phyloP scores from a whole-genome alignment of 129 eudicot genomes.

The Scalesia atractyloides region DNA sequence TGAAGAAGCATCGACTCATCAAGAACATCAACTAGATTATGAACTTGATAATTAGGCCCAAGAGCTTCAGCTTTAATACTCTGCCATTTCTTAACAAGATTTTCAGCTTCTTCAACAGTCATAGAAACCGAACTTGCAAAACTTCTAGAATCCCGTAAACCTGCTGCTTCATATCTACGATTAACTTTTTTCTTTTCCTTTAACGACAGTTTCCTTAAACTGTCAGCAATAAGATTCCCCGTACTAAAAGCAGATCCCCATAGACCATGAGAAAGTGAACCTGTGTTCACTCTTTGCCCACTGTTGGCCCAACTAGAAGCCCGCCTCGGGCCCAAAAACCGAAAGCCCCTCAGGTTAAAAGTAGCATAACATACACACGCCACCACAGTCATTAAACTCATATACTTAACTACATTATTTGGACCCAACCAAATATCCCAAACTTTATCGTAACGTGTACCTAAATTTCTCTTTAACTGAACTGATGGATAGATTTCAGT shows the following conservation, averaged over 20 bases:
- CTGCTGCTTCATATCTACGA: slow-evolving; percentile 34
- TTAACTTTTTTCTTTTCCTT: slow-evolving; percentile 39
- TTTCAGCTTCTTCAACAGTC: slow-evolving; percentile 89
- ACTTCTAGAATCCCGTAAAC: slow-evolving; percentile 39
- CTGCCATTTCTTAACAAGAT: slow-evolving; percentile 93
- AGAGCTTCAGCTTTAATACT: slow-evolving; percentile 86
- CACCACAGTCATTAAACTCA: slow-evolving; percentile 49
- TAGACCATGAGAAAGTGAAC: slow-evolving; percentile 39
- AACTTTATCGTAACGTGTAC: slow-evolving; percentile 47
- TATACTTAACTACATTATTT: slow-evolving; percentile 40
- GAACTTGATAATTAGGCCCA: slow-evolving; percentile 70
- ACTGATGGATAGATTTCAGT: slow-evolving; percentile 49
- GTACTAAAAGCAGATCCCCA: slow-evolving; percentile 41
- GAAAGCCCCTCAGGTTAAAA: slow-evolving; percentile 47
- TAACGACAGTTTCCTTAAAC: slow-evolving; percentile 41
- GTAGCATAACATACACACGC: slow-evolving; percentile 58
- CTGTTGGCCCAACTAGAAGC: slow-evolving; percentile 39
- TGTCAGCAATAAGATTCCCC: slow-evolving; percentile 42
- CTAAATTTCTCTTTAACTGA: slow-evolving; percentile 73
- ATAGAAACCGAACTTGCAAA: slow-evolving; percentile 47
- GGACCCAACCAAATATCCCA: slow-evolving; percentile 60
- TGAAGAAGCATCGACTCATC: slow-evolving; percentile 90
- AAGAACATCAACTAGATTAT: slow-evolving; percentile 68
- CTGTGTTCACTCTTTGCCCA: slow-evolving; percentile 39
- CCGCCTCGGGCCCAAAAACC: slow-evolving; percentile 42